Base-by-base conservation (phyloP, 208 protist species). In the Trypanosoma brucei region DNA sequence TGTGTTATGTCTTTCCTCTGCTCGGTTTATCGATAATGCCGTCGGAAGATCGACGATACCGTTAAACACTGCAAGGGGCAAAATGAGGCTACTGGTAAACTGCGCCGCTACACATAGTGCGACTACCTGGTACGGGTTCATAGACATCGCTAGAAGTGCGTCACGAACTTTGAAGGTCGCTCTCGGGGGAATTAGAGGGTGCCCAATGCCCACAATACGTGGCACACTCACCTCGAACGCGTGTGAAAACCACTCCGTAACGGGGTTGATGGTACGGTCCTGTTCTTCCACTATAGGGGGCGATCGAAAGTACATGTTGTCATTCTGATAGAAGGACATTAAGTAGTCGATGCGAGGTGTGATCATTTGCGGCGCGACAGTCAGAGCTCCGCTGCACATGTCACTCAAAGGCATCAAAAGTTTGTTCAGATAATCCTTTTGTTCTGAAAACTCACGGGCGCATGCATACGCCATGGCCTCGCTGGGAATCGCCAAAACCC, bases 51-150 rank as follows among this genome's bases (percentile, higher is more conserved):
- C 81, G 30, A 94, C 74, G 33, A 91, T 71, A 35, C 75, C 69
- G 59, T 90, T 57, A 57, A 93, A 90, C 50, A 95, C 72, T 5
- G 92, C 89, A 13, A 97, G 76, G 34, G 92, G 89, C 36, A 97
- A 78, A 44, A 97, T 57, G 14, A 97, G 76, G 55, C 89, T 95
- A 68, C 88, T 92, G 50, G 89, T 97, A 76, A 93, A 95, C 76
- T 97, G 92, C 35, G 86, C 83, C 46, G 89, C 78, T n/a, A 97
- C 92, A 48, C 87, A 95, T 22, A 97, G 55, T 14, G 88, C 76
- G 5, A 97, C 79, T 30, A 97, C 72, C 68, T 97, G 92, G 56
- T 97, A 97, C 4, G 87, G 85, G 70, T 97, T 97, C 79, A 97
- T 82, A 22, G 83, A 72, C 78, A 91, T 80, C 8, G 76, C 74